Evolutionary conservation across 2,329 filamentous ascomycete genomes (phyloP).

Genomic region (Aspergillus ochraceoroseus): DNA sequence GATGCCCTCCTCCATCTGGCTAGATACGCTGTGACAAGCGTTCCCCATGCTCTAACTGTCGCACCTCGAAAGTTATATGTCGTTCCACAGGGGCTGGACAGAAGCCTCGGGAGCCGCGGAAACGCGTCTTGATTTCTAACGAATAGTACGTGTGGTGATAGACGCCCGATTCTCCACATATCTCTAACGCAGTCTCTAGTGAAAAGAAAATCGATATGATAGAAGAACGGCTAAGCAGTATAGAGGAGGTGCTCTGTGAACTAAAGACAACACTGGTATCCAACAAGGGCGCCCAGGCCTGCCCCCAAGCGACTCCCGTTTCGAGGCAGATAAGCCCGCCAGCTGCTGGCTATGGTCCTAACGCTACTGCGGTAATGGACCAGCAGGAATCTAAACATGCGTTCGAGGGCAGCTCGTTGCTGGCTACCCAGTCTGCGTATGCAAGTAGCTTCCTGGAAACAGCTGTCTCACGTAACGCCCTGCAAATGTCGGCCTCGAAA

Average conservation of each 20-base stretch:
- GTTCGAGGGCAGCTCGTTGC: slow-evolving; percentile 50
- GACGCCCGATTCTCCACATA: slow-evolving; percentile 6
- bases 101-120: slow-evolving; percentile 34
- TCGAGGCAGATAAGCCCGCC: slow-evolving; percentile 15
- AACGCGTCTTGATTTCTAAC: slow-evolving; percentile 41
- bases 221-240: slow-evolving; percentile 47
- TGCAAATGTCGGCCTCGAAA: slow-evolving; percentile 36
- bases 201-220: slow-evolving; percentile 53
- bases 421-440: slow-evolving; percentile 47
- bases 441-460: slow-evolving; percentile 44
- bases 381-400: slow-evolving; percentile 27
- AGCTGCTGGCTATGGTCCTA: slow-evolving; percentile 15
- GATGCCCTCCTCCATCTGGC: not conserved
- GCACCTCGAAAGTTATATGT: slow-evolving; percentile 35
- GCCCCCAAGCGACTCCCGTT: slow-evolving; percentile 14
- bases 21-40: slow-evolving; percentile 44
- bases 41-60: slow-evolving; percentile 42
- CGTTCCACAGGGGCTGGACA: slow-evolving; percentile 38
- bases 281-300: slow-evolving; percentile 5
- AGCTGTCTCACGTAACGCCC: slow-evolving; percentile 35
- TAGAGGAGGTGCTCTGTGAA: slow-evolving; percentile 39
- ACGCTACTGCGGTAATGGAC: slow-evolving; percentile 24
- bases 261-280: slow-evolving; percentile 19
- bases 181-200: slow-evolving; percentile 26
- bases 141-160: slow-evolving; percentile 34